These are phyloP conservation scores for Aspergillus caelatus DNA, from an alignment of 2,329 filamentous ascomycete genomes.

Conservation along the genomic window DNA sequence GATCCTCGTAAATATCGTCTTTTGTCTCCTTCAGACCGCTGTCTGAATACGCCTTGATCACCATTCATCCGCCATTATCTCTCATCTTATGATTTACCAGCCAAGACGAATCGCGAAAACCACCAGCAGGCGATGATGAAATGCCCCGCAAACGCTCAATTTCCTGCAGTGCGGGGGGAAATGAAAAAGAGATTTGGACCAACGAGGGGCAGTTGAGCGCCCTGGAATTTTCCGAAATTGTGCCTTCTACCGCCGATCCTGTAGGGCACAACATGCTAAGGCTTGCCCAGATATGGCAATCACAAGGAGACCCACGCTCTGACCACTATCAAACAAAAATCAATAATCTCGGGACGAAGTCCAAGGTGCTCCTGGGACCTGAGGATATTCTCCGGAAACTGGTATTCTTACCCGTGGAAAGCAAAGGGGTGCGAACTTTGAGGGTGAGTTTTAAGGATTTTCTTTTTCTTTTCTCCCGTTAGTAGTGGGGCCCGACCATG, in stretches of 20 bases:
- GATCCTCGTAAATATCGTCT: neutral
- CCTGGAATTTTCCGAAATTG: conserved; percentile 1
- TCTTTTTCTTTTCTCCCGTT: neutral
- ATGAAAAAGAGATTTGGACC: neutral
- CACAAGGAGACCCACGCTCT: neutral
- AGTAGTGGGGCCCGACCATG: neutral
- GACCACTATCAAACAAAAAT: neutral
- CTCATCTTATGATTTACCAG: neutral
- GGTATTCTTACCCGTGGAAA: neutral
- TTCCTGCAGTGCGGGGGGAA: conserved; percentile 32
- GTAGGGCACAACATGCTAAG: neutral
- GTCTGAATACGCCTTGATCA: neutral
- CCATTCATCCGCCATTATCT: neutral
- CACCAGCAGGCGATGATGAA: conserved; percentile 16
- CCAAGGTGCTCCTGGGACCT: neutral
- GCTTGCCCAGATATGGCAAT: neutral
- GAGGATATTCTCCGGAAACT: neutral
- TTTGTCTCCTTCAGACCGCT: neutral
- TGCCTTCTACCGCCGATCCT: neutral
- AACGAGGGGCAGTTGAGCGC: neutral
- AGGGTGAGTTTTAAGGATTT: neutral
- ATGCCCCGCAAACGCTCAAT: conserved; percentile 25
- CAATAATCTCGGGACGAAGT: neutral
- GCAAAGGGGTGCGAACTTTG: neutral
- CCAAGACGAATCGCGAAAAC: neutral